These are phyloP conservation scores for Sonneratia alba DNA, from an alignment of 345 rosid genomes.

Conservation along the genomic window DNA sequence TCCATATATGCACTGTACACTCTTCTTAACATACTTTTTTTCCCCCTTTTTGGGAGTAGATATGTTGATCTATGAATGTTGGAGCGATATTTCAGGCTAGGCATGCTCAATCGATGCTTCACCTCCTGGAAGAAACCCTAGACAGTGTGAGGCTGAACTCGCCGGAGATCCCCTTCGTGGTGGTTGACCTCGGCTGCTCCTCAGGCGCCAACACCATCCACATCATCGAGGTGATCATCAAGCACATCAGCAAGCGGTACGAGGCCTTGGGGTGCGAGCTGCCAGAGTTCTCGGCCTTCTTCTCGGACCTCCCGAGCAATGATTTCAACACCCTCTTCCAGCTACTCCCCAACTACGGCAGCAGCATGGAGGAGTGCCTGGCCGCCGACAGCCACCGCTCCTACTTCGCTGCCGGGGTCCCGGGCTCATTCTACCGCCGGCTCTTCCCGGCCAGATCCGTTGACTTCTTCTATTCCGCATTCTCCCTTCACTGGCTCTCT, in stretches of 20 bases:
- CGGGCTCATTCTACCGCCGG: constrained; percentile 81
- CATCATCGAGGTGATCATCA: constrained; percentile 58
- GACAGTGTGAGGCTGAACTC: constrained; percentile 49
- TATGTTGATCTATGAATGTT: too few species aligned
- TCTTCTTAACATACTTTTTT: too few species aligned
- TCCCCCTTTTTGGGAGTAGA: not conserved
- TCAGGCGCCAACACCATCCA: constrained; percentile 66
- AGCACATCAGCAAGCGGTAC: constrained; percentile 65
- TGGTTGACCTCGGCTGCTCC: constrained; percentile 91
- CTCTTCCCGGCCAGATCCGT: constrained; percentile 76
- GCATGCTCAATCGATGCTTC: constrained; percentile 90
- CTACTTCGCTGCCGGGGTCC: constrained; percentile 76
- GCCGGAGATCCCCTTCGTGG: constrained; percentile 51
- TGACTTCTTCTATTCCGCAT: constrained; percentile 80
- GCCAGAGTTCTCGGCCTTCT: constrained; percentile 80
- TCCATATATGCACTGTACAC: too few species aligned
- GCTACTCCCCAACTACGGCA: constrained; percentile 60
- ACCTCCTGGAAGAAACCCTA: constrained; percentile 76
- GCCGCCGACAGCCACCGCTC: constrained; percentile 65
- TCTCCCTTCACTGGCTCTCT: constrained; percentile 94
- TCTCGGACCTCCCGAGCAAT: constrained; percentile 88
- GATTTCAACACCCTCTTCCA: constrained; percentile 96
- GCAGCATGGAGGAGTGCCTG: constrained; percentile 80
- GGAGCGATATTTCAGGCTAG: constrained; percentile 36
- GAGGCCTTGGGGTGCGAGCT: constrained; percentile 40